phyloP scores from a whole-genome alignment of 352 stramenopile species.

The Phytophthora crassamura region DNA sequence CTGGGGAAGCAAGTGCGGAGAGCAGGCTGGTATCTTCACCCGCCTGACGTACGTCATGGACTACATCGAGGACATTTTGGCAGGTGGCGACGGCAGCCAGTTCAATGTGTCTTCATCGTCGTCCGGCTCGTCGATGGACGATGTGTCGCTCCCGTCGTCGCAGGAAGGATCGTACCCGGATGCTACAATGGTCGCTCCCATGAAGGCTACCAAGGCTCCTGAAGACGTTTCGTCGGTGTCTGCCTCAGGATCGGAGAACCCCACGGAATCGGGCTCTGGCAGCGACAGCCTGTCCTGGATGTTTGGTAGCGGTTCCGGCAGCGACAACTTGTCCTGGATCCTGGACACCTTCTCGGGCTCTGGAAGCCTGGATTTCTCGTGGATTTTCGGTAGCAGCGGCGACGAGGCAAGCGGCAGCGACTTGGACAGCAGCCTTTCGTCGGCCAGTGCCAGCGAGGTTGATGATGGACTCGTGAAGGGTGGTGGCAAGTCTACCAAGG shows the following conservation, averaged over 20 bases:
- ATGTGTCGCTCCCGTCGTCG: constrained; percentile 3
- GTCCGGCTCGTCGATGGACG: constrained; percentile 3
- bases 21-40: constrained; percentile 58
- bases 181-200: too few relatives aligned
- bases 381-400: too few relatives aligned
- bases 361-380: too few relatives aligned
- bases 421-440: too few relatives aligned
- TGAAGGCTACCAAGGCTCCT: too few relatives aligned
- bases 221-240: not conserved
- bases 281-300: constrained; percentile 8
- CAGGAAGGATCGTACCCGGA: not conserved
- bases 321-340: not conserved
- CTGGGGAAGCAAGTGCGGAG: constrained; percentile 69
- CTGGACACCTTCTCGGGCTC: too few relatives aligned
- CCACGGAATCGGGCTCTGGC: not conserved
- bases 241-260: not conserved
- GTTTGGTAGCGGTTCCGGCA: constrained; percentile 6
- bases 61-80: constrained; percentile 66
- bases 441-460: too few relatives aligned
- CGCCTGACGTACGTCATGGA: constrained; percentile 63
- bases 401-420: too few relatives aligned
- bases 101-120: constrained; percentile 16
- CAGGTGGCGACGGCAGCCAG: constrained; percentile 36
- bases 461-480: constrained; percentile 8
- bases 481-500: constrained; percentile 6